phyloP scores from a whole-genome alignment of 257 asterid genomes.

The Nicotiana benthamiana region DNA sequence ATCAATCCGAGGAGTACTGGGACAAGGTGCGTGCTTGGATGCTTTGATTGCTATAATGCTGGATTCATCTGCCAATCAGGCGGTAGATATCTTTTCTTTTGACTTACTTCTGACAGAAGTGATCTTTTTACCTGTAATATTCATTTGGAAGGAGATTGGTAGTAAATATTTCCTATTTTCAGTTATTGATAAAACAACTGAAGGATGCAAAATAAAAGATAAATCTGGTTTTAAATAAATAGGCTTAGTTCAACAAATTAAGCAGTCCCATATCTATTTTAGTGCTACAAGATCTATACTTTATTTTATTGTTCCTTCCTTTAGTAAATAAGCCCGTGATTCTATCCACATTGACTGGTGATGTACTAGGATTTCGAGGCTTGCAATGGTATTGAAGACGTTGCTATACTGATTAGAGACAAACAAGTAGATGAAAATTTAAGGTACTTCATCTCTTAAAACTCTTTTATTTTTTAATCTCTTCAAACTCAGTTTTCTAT shows the following conservation, averaged over 20 bases:
- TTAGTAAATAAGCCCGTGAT: background rate
- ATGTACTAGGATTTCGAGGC: conserved; percentile 73
- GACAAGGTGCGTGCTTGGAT: conserved; percentile 92
- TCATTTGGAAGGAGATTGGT: background rate
- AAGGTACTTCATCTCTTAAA: conserved; percentile 32
- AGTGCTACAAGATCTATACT: background rate
- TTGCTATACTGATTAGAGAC: conserved; percentile 66
- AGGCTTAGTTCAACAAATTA: background rate
- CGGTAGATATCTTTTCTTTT: conserved; percentile 36
- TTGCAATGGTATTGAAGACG: conserved; percentile 94
- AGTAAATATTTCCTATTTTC: background rate
- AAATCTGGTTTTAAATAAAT: background rate
- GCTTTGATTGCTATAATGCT: conserved; percentile 81
- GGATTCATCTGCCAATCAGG: conserved; percentile 91
- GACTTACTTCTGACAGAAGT: background rate
- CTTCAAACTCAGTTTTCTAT: too few species aligned
- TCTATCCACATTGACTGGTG: background rate
- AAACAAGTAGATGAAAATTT: conserved; percentile 70
- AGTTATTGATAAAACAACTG: background rate
- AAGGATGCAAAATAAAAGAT: background rate
- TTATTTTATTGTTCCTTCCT: background rate
- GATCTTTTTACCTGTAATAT: background rate
- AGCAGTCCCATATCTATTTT: background rate
- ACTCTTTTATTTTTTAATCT: background rate
- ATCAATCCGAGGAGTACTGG: conserved; percentile 78